Conservation (phyloP, 352 stramenopile genomes). For the Phytophthora capsici region DNA sequence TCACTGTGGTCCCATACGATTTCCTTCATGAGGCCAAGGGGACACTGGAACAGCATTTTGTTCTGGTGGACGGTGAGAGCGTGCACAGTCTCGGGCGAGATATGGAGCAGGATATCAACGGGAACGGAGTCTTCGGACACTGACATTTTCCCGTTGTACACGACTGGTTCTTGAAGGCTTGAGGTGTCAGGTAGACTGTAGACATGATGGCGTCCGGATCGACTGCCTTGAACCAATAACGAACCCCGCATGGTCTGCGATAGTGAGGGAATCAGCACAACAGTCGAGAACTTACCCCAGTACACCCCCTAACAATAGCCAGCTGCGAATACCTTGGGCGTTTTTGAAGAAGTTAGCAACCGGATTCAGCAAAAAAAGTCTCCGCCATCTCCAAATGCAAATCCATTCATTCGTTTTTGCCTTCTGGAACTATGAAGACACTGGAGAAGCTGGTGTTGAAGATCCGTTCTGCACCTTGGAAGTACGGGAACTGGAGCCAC, state of each 20-base stretch:
- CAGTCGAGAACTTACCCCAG: neutral
- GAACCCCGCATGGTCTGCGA: constrained; percentile 20
- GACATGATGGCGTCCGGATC: constrained; percentile 3
- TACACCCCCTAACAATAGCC: constrained; percentile 21
- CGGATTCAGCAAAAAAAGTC: neutral
- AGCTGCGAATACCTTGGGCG: too few species aligned
- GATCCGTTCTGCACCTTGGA: constrained; percentile 81
- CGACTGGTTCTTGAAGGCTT: constrained; percentile 36
- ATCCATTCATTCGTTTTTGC: constrained; percentile 51
- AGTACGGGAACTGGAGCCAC: constrained; percentile 93
- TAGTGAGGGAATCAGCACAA: constrained; percentile 10
- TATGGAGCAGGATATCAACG: constrained; percentile 54
- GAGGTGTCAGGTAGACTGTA: constrained; percentile 9
- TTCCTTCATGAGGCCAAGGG: constrained; percentile 53
- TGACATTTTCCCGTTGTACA: constrained; percentile 59
- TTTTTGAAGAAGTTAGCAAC: too few species aligned
- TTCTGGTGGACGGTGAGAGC: constrained; percentile 42
- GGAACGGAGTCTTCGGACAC: constrained; percentile 1
- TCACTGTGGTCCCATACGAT: constrained; percentile 77
- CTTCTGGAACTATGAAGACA: constrained; percentile 66
- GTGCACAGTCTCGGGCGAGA: constrained; percentile 48
- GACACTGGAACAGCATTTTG: constrained; percentile 50
- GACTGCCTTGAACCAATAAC: constrained; percentile 3
- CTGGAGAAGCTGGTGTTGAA: constrained; percentile 81
- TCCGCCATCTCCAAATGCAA: neutral